Base-by-base conservation (phyloP, 1,139 yeast genomes). In the Debaryomyces robertsiae region DNA sequence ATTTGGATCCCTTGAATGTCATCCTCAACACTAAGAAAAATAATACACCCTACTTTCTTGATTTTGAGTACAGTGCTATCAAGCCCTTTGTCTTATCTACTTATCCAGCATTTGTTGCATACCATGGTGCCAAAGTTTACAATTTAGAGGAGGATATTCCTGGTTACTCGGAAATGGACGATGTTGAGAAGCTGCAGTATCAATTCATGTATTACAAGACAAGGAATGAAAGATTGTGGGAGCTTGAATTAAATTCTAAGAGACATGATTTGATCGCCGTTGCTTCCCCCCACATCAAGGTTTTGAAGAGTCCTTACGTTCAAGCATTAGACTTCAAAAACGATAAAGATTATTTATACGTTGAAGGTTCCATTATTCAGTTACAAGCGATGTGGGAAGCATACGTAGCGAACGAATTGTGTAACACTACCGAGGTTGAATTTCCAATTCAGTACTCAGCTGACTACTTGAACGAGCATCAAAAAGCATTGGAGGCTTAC, bases 211-310 rank as follows among this genome's bases (percentile, higher is more conserved):
- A 84, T 59, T 83, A 82, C 52, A 82, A 91, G 63, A 90, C 98
- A 6, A 84, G 96, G 73, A 89, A 90, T 60, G 96, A 91, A 65
- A 82, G 86, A 45, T 67, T 86, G 43, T 93, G 95, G 91, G 98
- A 91, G 63, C 65, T 77, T 47, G 78, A 82, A 31, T 72, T 91
- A 53, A 87, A 86, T 57, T 76, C 78, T 39, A 74, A 75, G 39
- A 71, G 79, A 46, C 83, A 77, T 53, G 80, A 80, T 41, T 73
- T 90, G 49, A 81, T 91, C 52, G 87, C 88, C 9, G 80, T 93
- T 38, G 86, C 87, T 37, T 83, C 89, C 1, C 91, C 93, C 3
- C 88, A 84, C 44, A 73, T 84, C 41, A 85, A 85, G 60, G 69
- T 79, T 45, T 68, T 85, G 52, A 84, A 81, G 60, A 69, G 77